phyloP scores from a whole-genome alignment of 352 stramenopile species.

The Pilasporangium apinafurcum region DNA sequence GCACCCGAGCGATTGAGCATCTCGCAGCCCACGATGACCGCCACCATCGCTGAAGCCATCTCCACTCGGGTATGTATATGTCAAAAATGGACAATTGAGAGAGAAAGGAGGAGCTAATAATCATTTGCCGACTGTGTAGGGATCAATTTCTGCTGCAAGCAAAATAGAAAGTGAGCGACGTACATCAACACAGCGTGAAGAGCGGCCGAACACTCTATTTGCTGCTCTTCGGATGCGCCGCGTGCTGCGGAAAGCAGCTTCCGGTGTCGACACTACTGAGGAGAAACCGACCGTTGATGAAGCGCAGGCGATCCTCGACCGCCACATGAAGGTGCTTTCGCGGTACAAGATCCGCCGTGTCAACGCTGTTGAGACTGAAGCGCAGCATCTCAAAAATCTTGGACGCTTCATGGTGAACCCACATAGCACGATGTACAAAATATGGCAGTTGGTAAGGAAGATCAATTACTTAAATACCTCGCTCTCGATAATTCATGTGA shows the following conservation, averaged over 20 bases:
- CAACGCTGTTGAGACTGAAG: constrained; percentile 29
- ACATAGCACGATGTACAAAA: constrained; percentile 56
- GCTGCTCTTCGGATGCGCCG: constrained; percentile 46
- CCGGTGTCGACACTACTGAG: constrained; percentile 3
- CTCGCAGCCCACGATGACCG: constrained; percentile 37
- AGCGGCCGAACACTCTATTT: constrained; percentile 42
- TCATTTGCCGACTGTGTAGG: not conserved
- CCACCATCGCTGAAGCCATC: constrained; percentile 37
- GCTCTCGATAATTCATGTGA: not conserved
- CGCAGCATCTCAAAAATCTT: constrained; percentile 25
- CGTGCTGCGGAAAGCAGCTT: constrained; percentile 31
- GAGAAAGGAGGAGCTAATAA: not conserved
- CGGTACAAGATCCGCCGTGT: constrained; percentile 73
- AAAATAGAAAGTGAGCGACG: constrained; percentile 2
- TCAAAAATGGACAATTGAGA: not conserved
- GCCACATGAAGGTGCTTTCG: constrained; percentile 68
- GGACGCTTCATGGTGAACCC: constrained; percentile 59
- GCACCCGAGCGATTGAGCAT: constrained; percentile 63
- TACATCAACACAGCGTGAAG: not conserved
- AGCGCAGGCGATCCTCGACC: constrained; percentile 41
- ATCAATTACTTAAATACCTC: not conserved
- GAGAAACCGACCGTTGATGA: constrained; percentile 29
- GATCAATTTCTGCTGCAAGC: not conserved
- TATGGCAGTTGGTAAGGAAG: constrained; percentile 61
- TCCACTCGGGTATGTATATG: constrained; percentile 12